These are phyloP conservation scores for Inonotus obliquus DNA, from an alignment of 1,284 basidiomycete species.

Conservation along the genomic window DNA sequence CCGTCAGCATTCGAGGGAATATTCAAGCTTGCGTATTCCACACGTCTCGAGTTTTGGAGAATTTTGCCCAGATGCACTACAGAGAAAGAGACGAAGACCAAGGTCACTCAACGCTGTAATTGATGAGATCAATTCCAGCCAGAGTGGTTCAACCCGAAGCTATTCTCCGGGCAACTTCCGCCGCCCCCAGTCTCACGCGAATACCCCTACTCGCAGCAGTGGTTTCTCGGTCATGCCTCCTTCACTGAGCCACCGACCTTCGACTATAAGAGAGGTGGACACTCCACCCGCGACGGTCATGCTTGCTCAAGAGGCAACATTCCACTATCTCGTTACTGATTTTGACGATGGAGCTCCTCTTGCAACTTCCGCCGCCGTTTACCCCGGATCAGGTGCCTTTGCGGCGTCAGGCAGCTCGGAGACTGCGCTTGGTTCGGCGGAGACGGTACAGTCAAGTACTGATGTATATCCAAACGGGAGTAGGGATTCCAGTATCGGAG, in stretches of 20 bases:
- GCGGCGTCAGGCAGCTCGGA: neutral
- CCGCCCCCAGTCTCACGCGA: neutral
- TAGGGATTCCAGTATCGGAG: conserved; percentile 5
- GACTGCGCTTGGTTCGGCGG: neutral
- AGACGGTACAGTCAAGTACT: conserved; percentile 1
- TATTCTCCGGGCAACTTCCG: neutral
- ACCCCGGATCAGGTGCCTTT: neutral
- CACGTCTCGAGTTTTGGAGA: conserved; percentile 17
- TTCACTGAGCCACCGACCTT: neutral
- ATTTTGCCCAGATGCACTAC: neutral
- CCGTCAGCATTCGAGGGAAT: neutral
- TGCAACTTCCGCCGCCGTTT: neutral
- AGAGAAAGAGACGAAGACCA: conserved; percentile 1
- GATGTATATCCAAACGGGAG: conserved; percentile 6
- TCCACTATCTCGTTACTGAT: conserved; percentile 7
- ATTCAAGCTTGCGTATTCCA: conserved; percentile 3
- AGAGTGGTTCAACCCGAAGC: neutral
- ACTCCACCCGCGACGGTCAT: neutral
- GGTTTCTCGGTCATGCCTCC: neutral
- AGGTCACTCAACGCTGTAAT: conserved; percentile 6
- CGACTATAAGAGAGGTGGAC: conserved; percentile 5
- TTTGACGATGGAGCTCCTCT: neutral
- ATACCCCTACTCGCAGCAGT: neutral
- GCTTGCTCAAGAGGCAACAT: neutral
- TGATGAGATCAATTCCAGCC: neutral